Conservation (phyloP, 148 eudicot species). For the Beta vulgaris region DNA sequence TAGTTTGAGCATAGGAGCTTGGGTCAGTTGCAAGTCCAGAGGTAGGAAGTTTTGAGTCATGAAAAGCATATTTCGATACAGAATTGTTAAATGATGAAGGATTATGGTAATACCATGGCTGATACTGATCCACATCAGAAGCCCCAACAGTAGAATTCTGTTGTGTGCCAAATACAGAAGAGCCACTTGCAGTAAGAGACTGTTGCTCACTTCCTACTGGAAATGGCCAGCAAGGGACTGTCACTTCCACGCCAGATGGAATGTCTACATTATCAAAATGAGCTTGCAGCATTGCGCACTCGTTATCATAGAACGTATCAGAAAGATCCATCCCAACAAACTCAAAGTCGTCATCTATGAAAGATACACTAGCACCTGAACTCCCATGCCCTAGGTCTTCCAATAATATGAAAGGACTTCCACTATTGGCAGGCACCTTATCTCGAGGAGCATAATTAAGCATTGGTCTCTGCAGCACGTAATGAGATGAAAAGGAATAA, state of each 20-base stretch:
- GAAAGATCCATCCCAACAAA: slow-evolving; percentile 37
- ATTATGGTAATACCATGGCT: background rate
- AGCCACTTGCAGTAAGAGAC: slow-evolving; percentile 26
- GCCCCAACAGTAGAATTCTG: slow-evolving; percentile 2
- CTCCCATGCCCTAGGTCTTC: slow-evolving; percentile 17
- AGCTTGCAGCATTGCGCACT: slow-evolving; percentile 54
- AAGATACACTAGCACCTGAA: slow-evolving; percentile 29
- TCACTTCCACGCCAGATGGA: slow-evolving; percentile 69
- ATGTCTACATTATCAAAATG: slow-evolving; percentile 71
- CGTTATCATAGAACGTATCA: slow-evolving; percentile 39
- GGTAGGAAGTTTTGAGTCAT: background rate
- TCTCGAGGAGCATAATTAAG: slow-evolving; percentile 12
- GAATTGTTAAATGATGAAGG: background rate
- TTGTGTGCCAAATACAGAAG: slow-evolving; percentile 20
- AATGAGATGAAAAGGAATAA: background rate
- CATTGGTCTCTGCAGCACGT: slow-evolving; percentile 38
- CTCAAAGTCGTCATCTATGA: slow-evolving; percentile 36
- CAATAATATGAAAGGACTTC: slow-evolving; percentile 11
- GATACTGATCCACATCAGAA: slow-evolving; percentile 12
- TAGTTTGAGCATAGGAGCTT: slow-evolving; percentile 19
- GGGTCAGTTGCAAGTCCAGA: background rate
- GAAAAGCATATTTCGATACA: background rate
- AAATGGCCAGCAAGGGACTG: slow-evolving; percentile 56
- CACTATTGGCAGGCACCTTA: background rate
- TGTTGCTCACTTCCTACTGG: slow-evolving; percentile 26